Conservation (phyloP, 179 eudicot species). For the Gypsophila paniculata region DNA sequence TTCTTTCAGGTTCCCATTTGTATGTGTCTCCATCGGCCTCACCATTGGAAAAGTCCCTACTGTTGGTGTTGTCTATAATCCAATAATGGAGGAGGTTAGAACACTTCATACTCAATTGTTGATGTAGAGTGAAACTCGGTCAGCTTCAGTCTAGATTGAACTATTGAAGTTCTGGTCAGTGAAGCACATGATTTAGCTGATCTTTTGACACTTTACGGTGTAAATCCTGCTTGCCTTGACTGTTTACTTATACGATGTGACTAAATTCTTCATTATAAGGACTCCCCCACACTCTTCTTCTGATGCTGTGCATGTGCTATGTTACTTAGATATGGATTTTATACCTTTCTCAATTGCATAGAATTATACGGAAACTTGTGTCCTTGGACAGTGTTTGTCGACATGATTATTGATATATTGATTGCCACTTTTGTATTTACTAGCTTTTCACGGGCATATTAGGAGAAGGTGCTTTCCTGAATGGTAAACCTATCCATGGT, state of each 20-base stretch:
- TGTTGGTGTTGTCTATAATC: slow-evolving; percentile 92
- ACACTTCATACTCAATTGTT: not conserved
- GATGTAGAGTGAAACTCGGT: not conserved
- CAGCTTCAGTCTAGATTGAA: not conserved
- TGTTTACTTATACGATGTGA: not conserved
- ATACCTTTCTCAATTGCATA: not conserved
- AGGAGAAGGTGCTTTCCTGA: slow-evolving; percentile 53
- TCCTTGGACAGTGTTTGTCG: not conserved
- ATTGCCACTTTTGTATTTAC: slow-evolving; percentile 16
- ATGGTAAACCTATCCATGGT: slow-evolving; percentile 52
- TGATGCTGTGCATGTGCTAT: not conserved
- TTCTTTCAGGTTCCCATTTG: slow-evolving; percentile 77
- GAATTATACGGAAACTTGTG: not conserved
- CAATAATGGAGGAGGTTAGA: slow-evolving; percentile 85
- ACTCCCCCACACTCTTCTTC: not conserved
- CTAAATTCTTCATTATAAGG: not conserved
- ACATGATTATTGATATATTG: slow-evolving; percentile 9
- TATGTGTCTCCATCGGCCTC: slow-evolving; percentile 92
- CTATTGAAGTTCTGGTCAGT: not conserved
- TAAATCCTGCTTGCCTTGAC: slow-evolving; percentile 1
- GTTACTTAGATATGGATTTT: not conserved
- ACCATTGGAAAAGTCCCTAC: slow-evolving; percentile 70
- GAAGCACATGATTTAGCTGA: not conserved
- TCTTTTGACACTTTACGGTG: not conserved
- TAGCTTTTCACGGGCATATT: slow-evolving; percentile 42